Evolutionary conservation across 2,329 filamentous ascomycete species (phyloP).

Genomic region (Cadophora luteo-olivacea): DNA sequence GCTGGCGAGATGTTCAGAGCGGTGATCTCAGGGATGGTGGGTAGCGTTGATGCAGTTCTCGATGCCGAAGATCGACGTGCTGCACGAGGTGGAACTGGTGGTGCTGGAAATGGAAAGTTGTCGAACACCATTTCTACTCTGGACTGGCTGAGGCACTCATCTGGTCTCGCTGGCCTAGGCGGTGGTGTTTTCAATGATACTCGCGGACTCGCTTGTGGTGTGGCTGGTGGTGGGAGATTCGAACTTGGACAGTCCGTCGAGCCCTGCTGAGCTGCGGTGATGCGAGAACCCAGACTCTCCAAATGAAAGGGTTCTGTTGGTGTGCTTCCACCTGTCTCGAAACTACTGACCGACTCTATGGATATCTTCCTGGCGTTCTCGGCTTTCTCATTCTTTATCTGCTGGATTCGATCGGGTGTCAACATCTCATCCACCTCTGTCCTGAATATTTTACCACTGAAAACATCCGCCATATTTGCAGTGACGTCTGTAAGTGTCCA

Average conservation of each 20-base stretch:
- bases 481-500: slow-evolving; percentile 62
- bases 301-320: slow-evolving; percentile 58
- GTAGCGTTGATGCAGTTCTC: slow-evolving; percentile 41
- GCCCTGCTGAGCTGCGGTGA: slow-evolving; percentile 45
- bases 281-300: slow-evolving; percentile 53
- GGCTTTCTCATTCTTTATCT: slow-evolving; percentile 35
- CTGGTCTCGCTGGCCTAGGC: background rate
- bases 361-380: slow-evolving; percentile 33
- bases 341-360: slow-evolving; percentile 30
- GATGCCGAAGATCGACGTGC: slow-evolving; percentile 26
- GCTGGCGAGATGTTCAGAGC: slow-evolving; percentile 25
- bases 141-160: background rate
- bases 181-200: background rate
- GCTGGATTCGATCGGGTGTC: slow-evolving; percentile 57
- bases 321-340: slow-evolving; percentile 47
- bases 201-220: slow-evolving; percentile 13
- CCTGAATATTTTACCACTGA: slow-evolving; percentile 61
- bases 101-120: slow-evolving; percentile 43
- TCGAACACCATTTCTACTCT: slow-evolving; percentile 30
- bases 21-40: slow-evolving; percentile 52
- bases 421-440: slow-evolving; percentile 66
- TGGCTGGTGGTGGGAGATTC: slow-evolving; percentile 34
- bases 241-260: slow-evolving; percentile 8
- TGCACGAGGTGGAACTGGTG: slow-evolving; percentile 40
- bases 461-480: slow-evolving; percentile 63